phyloP scores from a whole-genome alignment of 73 alveolate species.

The Paramecium tetraurelia region DNA sequence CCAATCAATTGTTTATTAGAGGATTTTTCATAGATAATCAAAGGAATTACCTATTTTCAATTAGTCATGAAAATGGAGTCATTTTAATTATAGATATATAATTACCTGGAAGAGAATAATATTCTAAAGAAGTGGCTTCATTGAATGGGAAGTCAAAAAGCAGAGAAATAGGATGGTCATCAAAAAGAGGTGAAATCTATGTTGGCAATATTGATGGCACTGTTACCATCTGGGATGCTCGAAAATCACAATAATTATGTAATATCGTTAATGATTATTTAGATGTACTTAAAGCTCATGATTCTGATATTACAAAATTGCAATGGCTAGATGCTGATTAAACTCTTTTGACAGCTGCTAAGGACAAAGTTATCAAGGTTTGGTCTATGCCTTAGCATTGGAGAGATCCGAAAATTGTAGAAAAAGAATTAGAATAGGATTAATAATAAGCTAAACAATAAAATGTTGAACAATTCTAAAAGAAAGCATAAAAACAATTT shows the following conservation, averaged over 20 bases:
- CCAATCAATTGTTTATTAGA: conserved; percentile 58
- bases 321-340: conserved; percentile 61
- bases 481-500: neutral
- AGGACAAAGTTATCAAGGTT: conserved; percentile 57
- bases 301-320: conserved; percentile 50
- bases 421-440: conserved; percentile 32
- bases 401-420: conserved; percentile 56
- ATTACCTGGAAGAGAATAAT: conserved; percentile 61
- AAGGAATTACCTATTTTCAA: conserved; percentile 37
- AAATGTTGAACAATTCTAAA: neutral
- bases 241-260: conserved; percentile 47
- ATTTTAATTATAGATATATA: conserved; percentile 31
- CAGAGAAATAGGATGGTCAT: conserved; percentile 56
- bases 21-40: conserved; percentile 48
- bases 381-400: conserved; percentile 48
- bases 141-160: conserved; percentile 44
- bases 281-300: conserved; percentile 64
- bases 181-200: conserved; percentile 54
- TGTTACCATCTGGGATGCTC: conserved; percentile 62
- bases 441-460: neutral
- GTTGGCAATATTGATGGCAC: conserved; percentile 62
- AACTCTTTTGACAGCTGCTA: conserved; percentile 43
- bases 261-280: neutral
- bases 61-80: conserved; percentile 59
- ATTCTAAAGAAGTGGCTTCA: conserved; percentile 31